phyloP scores from a whole-genome alignment of 2,329 filamentous ascomycete genomes.

The Diatrype stigma region DNA sequence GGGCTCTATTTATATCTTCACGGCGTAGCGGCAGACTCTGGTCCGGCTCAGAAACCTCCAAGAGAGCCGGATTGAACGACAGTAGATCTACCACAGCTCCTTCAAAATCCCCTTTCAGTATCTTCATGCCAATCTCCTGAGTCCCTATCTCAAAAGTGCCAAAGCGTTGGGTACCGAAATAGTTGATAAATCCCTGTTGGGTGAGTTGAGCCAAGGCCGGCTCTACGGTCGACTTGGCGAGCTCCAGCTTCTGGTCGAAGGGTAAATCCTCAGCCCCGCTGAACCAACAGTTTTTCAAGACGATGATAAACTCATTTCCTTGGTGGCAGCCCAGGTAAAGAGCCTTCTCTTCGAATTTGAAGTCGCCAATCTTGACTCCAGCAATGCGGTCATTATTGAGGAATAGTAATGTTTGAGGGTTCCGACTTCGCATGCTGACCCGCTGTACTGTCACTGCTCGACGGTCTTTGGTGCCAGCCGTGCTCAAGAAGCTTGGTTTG shows the following conservation, averaged over 20 bases:
- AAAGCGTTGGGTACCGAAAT: slow-evolving; percentile 96
- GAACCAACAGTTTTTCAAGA: slow-evolving; percentile 78
- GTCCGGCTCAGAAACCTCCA: slow-evolving; percentile 45
- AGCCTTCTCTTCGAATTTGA: slow-evolving; percentile 66
- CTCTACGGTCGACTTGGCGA: slow-evolving; percentile 46
- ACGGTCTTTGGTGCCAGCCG: slow-evolving; percentile 85
- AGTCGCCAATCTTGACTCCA: slow-evolving; percentile 71
- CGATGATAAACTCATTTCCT: slow-evolving; percentile 92
- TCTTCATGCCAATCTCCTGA: slow-evolving; percentile 77
- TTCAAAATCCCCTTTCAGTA: slow-evolving; percentile 77
- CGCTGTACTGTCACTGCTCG: slow-evolving; percentile 82
- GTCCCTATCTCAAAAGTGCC: slow-evolving; percentile 84
- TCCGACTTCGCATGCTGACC: slow-evolving; percentile 58
- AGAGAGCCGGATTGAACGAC: slow-evolving; percentile 61
- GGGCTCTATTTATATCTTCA: slow-evolving; percentile 76
- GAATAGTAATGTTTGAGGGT: slow-evolving; percentile 56
- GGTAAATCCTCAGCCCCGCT: slow-evolving; percentile 37
- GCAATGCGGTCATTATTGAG: slow-evolving; percentile 59
- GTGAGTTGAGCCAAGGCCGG: slow-evolving; percentile 63
- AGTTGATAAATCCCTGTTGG: slow-evolving; percentile 86
- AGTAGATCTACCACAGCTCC: slow-evolving; percentile 76
- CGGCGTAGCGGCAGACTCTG: slow-evolving; percentile 49
- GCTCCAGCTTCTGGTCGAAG: slow-evolving; percentile 43
- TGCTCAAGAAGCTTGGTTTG: slow-evolving; percentile 68
- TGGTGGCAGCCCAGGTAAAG: slow-evolving; percentile 78